Percentiles rank a stretch among this genome's conserved stretches.
phyloP scores from a whole-genome alignment of 768 basidiomycete genomes.

The Amanita subjunquillea region DNA sequence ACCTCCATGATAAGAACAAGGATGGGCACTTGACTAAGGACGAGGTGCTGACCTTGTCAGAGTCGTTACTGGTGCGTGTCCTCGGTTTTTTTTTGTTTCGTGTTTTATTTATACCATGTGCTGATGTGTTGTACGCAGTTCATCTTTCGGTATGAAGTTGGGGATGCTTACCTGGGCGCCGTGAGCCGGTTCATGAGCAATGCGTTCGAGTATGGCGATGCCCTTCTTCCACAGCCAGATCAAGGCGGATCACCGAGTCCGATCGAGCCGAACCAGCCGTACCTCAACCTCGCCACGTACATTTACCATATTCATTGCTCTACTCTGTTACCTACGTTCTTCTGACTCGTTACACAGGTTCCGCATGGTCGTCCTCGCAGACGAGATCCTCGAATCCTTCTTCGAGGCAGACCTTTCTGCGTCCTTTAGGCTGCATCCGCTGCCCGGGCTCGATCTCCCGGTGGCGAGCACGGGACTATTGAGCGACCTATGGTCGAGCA shows the following conservation, averaged over 20 bases:
- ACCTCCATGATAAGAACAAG: constrained; percentile 90
- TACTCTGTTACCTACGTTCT: background rate
- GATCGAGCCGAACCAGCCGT: constrained; percentile 74
- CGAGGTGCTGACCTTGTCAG: constrained; percentile 90
- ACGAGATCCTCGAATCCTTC: constrained; percentile 93
- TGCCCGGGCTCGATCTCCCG: constrained; percentile 64
- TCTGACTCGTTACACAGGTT: constrained; percentile 40
- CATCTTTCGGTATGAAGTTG: constrained; percentile 94
- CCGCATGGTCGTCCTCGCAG: constrained; percentile 97
- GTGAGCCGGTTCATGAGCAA: constrained; percentile 97
- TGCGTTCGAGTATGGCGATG: constrained; percentile 95
- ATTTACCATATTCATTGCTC: constrained; percentile 11
- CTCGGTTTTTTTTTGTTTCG: background rate
- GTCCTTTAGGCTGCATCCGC: constrained; percentile 73
- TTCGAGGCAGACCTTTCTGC: constrained; percentile 87
- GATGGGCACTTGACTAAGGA: constrained; percentile 95
- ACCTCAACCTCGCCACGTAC: constrained; percentile 84
- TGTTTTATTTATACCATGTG: background rate
- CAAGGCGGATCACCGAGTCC: constrained; percentile 28
- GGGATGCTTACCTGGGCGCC: constrained; percentile 93
- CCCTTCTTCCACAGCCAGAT: constrained; percentile 57
- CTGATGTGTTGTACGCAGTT: constrained; percentile 41
- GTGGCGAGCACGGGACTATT: constrained; percentile 53
- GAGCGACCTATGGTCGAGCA: constrained; percentile 82
- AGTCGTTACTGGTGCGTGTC: constrained; percentile 73